phyloP scores from a whole-genome alignment of 2,329 filamentous ascomycete species.

The Cladosporium sp. region DNA sequence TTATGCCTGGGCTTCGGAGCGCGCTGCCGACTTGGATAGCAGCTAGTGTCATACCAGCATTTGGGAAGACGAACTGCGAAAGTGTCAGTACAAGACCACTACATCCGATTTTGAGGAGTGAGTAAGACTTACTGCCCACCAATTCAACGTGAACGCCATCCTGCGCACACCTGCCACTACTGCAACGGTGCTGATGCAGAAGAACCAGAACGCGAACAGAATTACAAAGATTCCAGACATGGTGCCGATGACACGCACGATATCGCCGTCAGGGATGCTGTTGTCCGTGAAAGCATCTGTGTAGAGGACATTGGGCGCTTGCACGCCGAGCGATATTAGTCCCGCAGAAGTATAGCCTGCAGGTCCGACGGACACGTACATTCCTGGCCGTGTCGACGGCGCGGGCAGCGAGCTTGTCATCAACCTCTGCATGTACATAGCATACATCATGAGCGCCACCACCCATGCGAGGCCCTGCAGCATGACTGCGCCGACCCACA shows the following conservation, averaged over 20 bases:
- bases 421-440: constrained; percentile 38
- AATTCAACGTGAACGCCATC: constrained; percentile 40
- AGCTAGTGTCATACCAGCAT: constrained; percentile 59
- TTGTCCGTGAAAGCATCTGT: constrained; percentile 11
- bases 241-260: constrained; percentile 23
- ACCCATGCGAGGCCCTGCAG: constrained; percentile 46
- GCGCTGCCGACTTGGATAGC: constrained; percentile 52
- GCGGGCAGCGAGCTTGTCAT: constrained; percentile 42
- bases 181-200: constrained; percentile 21
- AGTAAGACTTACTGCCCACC: constrained; percentile 47
- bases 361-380: constrained; percentile 52
- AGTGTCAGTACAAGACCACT: background rate
- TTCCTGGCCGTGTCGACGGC: constrained; percentile 38
- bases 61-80: constrained; percentile 56
- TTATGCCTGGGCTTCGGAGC: constrained; percentile 49
- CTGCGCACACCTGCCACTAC: constrained; percentile 16
- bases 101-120: background rate
- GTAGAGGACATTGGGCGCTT: constrained; percentile 4
- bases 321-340: constrained; percentile 21
- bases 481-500: constrained; percentile 42
- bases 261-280: constrained; percentile 17
- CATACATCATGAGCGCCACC: constrained; percentile 42
- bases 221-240: constrained; percentile 43
- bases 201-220: constrained; percentile 48
- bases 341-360: constrained; percentile 25